These are phyloP conservation scores for Penicillium coprophilum DNA, from an alignment of 495 filamentous ascomycete species.

Conservation along the genomic window DNA sequence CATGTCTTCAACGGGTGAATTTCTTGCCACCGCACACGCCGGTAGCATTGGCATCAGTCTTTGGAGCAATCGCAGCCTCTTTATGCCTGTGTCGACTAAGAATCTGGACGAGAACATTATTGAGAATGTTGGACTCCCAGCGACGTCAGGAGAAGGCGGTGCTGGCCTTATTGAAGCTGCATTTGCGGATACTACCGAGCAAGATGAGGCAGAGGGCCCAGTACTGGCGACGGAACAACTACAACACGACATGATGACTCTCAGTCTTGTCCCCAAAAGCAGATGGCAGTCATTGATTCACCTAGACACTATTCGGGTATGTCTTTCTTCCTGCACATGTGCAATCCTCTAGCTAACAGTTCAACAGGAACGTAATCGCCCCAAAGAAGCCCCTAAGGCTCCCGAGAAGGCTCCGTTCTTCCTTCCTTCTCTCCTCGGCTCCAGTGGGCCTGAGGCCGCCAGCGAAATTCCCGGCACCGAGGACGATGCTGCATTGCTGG, in stretches of 20 bases:
- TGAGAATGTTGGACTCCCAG: constrained; percentile 59
- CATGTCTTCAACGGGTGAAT: constrained; percentile 89
- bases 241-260: constrained; percentile 73
- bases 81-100: constrained; percentile 79
- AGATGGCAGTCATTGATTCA: constrained; percentile 93
- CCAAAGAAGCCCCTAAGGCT: constrained; percentile 82
- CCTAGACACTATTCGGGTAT: constrained; percentile 78
- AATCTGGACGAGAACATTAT: constrained; percentile 77
- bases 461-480: constrained; percentile 20
- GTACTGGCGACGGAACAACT: constrained; percentile 68
- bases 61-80: constrained; percentile 91
- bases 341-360: constrained; percentile 13
- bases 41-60: constrained; percentile 85
- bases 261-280: constrained; percentile 83
- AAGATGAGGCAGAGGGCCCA: constrained; percentile 48
- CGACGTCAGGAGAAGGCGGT: constrained; percentile 81
- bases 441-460: constrained; percentile 28
- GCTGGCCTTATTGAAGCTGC: constrained; percentile 68
- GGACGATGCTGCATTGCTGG: constrained; percentile 42
- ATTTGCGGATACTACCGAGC: constrained; percentile 54
- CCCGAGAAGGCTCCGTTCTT: constrained; percentile 98
- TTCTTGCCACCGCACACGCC: constrained; percentile 81
- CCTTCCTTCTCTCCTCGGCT: constrained; percentile 65
- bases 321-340: neutral
- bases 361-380: constrained; percentile 77